Evolutionary conservation across 1,284 basidiomycete species (phyloP).

Genomic region (Pterulicium gracile): DNA sequence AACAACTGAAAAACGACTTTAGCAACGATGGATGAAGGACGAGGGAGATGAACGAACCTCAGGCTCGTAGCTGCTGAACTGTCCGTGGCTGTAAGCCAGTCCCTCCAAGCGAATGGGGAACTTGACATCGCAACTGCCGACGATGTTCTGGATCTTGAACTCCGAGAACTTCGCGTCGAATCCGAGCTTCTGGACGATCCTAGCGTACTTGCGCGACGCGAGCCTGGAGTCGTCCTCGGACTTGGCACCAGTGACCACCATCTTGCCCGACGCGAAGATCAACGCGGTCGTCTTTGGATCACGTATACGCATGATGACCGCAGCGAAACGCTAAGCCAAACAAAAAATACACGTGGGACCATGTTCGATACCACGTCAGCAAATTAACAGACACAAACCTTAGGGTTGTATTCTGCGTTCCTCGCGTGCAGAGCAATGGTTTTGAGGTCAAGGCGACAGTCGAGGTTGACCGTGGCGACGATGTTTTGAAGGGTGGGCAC

Average conservation of each 20-base stretch:
- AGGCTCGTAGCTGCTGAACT: slow-evolving; percentile 96
- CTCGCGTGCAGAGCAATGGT: slow-evolving; percentile 97
- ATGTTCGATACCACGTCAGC: slow-evolving; percentile 21
- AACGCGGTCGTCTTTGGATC: slow-evolving; percentile 99
- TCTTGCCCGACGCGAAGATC: slow-evolving; percentile 99
- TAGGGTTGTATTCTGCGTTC: slow-evolving; percentile 99
- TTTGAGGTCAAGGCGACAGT: slow-evolving; percentile 95
- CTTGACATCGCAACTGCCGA: slow-evolving; percentile 97
- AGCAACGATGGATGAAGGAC: slow-evolving; percentile 3
- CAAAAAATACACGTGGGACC: slow-evolving; percentile 47
- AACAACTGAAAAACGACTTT: slow-evolving; percentile 59
- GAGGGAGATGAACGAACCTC: slow-evolving; percentile 54
- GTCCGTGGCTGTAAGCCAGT: slow-evolving; percentile 95
- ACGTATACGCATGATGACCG: slow-evolving; percentile 99
- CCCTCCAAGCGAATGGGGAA: slow-evolving; percentile 99
- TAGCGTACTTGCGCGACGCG: slow-evolving; percentile 97
- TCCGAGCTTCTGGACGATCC: slow-evolving; percentile 98
- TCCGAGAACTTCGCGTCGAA: slow-evolving; percentile 99
- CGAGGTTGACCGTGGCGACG: slow-evolving; percentile 97
- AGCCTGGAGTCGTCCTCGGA: slow-evolving; percentile 96
- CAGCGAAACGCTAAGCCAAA: slow-evolving; percentile 91
- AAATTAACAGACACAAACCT: slow-evolving; percentile 64
- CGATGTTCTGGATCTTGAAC: slow-evolving; percentile 99
- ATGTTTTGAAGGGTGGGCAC: slow-evolving; percentile 97
- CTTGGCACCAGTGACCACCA: slow-evolving; percentile 99